Base-by-base conservation (phyloP, 768 basidiomycete species). In the Rhizopogon roseolus region DNA sequence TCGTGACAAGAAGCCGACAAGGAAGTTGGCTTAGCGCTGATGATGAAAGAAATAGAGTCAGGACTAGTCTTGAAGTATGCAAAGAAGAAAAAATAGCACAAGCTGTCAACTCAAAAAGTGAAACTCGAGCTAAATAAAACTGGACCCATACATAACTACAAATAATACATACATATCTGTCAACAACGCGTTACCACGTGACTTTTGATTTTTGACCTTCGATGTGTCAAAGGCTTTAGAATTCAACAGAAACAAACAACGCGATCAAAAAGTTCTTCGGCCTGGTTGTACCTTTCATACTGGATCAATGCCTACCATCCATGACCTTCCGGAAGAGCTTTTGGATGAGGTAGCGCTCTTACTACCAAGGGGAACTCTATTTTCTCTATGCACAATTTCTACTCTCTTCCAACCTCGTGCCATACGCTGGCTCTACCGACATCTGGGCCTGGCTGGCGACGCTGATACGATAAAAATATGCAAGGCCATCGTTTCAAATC, bases 1-100 rank as follows among this genome's bases (percentile, higher is more conserved):
- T 73, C 69, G 68, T 65, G 59, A 62, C 66, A 53, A 55, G 41
- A 64, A 58, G 65, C 66, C 66, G 64, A 65, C 66, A 66, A 63
- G 59, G 53, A 68, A 61, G 56, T 43, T 64, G 61, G 67, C 71
- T 62, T 67, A 57, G 54, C 52, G 57, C 55, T 57, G 52, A 29
- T 57, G 52, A 29, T 19, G 44, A 25, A 41, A n/a, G 37, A 48
- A 45, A 56, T 11, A 54, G 60, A 59, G 59, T 55, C 46, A 51
- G 46, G 8, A 8, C 8, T 29, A 29, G 58, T 60, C 55, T 64
- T 49, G 55, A 59, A 62, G 57, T n/a, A n/a, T 46, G 48, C 52
- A 43, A 59, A 27, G 54, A 48, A 55, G 43, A 32, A 19, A 19
- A 43, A 52, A 56, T 22, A 53, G 54, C 57, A 55, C 53, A 49